These are phyloP conservation scores for Leccinum incarnatum DNA, from an alignment of 768 basidiomycete genomes.

Conservation along the genomic window DNA sequence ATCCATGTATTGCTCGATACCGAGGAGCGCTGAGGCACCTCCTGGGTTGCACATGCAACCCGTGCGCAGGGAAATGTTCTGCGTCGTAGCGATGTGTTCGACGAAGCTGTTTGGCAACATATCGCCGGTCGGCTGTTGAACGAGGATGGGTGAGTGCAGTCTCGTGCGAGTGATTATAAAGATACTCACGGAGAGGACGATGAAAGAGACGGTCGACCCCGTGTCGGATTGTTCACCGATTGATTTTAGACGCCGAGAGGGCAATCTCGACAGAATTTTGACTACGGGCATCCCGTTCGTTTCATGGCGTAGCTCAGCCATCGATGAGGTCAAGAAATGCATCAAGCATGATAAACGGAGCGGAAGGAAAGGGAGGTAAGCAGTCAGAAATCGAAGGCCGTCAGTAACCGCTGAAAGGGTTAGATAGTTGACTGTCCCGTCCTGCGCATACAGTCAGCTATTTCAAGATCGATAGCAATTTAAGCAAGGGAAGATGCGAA, in stretches of 20 bases:
- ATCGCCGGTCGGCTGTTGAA: conserved; percentile 55
- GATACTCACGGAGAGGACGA: conserved; percentile 59
- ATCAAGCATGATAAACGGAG: conserved; percentile 69
- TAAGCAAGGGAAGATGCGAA: conserved; percentile 25
- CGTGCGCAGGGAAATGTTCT: conserved; percentile 72
- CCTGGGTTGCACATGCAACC: conserved; percentile 91
- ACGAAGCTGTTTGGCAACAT: conserved; percentile 73
- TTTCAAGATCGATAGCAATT: not conserved
- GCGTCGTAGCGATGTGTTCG: conserved; percentile 61
- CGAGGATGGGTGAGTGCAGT: not conserved
- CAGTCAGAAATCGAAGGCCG: conserved; percentile 73
- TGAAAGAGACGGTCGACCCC: conserved; percentile 59
- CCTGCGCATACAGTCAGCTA: conserved; percentile 41
- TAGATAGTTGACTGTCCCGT: conserved; percentile 83
- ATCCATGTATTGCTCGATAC: conserved; percentile 63
- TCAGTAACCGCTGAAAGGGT: conserved; percentile 75
- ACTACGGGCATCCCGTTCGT: conserved; percentile 57
- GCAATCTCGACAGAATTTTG: conserved; percentile 63
- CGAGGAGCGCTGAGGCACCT: conserved; percentile 69
- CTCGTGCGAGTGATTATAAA: not conserved
- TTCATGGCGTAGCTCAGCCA: conserved; percentile 62
- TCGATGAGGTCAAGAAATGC: conserved; percentile 54
- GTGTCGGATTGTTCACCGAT: conserved; percentile 66
- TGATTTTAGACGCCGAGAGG: conserved; percentile 48
- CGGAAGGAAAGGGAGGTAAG: conserved; percentile 77